Base-by-base conservation (phyloP, 2,329 filamentous ascomycete genomes). In the Colletotrichum euphorbiae region DNA sequence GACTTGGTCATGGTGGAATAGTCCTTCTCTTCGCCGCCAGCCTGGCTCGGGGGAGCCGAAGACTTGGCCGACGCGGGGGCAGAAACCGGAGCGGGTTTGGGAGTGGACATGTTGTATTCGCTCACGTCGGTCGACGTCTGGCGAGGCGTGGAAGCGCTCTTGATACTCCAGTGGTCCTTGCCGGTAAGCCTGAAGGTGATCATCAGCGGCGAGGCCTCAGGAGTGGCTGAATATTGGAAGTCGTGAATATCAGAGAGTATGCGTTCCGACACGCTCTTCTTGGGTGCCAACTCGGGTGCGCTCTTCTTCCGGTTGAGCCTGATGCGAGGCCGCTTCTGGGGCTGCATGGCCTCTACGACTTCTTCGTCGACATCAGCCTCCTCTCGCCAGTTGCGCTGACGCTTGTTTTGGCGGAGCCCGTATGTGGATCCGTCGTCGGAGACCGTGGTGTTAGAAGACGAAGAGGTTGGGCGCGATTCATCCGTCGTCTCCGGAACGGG, bases 1-100 rank as follows among this genome's bases (percentile, higher is more conserved):
- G 85, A 88, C 78, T 89, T 89, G 54, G 85, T 89, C 86, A 89
- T 89, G 48, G 84, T 81, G 40, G 84, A 83, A 72, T 89, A 89
- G 59, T 88, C 85, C 78, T 89, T 88, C 66, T 84, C 81, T 28
- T 83, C 81, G 13, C 58, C 67, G 12, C 60, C 68, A 4, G 64
- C 64, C 42, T 70, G 70, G 61, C 70, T 71, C 13, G 70, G 63
- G 13, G 70, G 59, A 1, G 70, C 68, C 0, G 68, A 71, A 3
- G 68, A 68, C 46, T 70, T 62, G 21, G 70, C 60, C 6, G 70
- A 70, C 9, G 64, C 45, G 2, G 68, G 70, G n/a, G 67, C 69
- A 55, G 69, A 71, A 8, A 55, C 40, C 4, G 62, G 58, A 6
- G 62, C 59, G 7, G 69, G 68, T 11, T 45, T 54, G n/a, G 63